These are phyloP conservation scores for Pythium pyrilobum DNA, from an alignment of 352 stramenopile species.

Conservation along the genomic window DNA sequence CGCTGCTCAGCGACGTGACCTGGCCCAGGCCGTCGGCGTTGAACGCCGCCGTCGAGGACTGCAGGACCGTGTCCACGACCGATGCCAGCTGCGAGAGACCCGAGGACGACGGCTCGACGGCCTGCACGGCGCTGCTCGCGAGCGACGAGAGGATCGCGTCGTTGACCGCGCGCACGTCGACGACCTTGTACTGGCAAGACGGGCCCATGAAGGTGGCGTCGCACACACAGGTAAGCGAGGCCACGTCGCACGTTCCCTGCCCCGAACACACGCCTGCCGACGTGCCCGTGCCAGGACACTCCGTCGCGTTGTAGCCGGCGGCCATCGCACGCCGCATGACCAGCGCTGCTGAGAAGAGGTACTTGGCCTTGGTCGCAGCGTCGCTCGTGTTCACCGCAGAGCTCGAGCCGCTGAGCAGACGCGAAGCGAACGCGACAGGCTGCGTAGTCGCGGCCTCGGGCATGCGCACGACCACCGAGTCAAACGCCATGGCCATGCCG, in stretches of 20 bases:
- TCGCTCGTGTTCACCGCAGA: slow-evolving; percentile 14
- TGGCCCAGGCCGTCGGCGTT: slow-evolving; percentile 22
- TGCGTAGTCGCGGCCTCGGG: slow-evolving; percentile 26
- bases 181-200: slow-evolving; percentile 34
- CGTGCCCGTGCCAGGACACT: slow-evolving; percentile 10
- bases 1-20: slow-evolving; percentile 34
- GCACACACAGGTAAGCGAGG: slow-evolving; percentile 28
- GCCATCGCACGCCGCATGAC: slow-evolving; percentile 39
- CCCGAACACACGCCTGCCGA: slow-evolving; percentile 23
- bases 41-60: slow-evolving; percentile 31
- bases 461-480: slow-evolving; percentile 33
- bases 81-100: slow-evolving; percentile 48
- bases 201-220: slow-evolving; percentile 33
- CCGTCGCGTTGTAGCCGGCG: not conserved
- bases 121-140: slow-evolving; percentile 6
- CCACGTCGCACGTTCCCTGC: slow-evolving; percentile 27
- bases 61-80: slow-evolving; percentile 39
- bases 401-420: slow-evolving; percentile 17
- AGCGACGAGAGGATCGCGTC: slow-evolving; percentile 42
- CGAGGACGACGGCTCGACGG: slow-evolving; percentile 35
- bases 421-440: slow-evolving; percentile 34
- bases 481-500: slow-evolving; percentile 27
- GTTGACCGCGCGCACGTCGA: slow-evolving; percentile 32
- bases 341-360: slow-evolving; percentile 37
- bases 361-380: slow-evolving; percentile 24